Evolutionary conservation across 805 yeast genomes (phyloP), one percentile per base, ranked within the genome.

Genomic region (Saturnispora mendoncae): DNA sequence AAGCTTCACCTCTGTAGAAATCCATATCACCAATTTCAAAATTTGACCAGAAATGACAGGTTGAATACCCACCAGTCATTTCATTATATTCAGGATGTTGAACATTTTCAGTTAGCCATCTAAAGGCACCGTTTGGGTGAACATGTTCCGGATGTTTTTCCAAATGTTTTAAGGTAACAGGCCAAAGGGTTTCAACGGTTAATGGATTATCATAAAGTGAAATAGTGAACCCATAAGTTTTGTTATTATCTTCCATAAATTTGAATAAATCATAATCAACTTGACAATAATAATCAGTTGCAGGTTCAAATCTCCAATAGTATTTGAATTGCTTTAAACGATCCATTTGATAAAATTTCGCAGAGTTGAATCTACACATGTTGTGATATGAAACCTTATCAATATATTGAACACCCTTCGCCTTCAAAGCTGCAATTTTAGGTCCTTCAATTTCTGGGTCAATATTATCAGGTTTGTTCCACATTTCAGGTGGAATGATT

Each of bases 41-140:
- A 58, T 84, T 85, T 10, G 87, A 76, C 94, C 94, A 85, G 62
- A 85, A 85, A 61, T 86, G 95, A 53, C 95, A 85, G 4, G 66
- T 61, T 6, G 78, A 72, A 55, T 72, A 74, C 15, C 71, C 68
- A 40, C 60, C 55, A 4, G 80, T 63, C 13, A 47, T 44, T 41
- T 54, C 39, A 10, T 60, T 56, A 47, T 67, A 65, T 14, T 60
- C 51, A 1, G 80, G 80, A 50, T 69, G 65, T 54, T 74, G 80
- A 47, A 65, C 64, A 46, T 67, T 58, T 45, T 74, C 77, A 8
- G 75, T 58, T 32, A 74, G 58, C 74, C 76, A 75, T 46, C 70
- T 72, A 53, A 71, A 73, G 4, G 80, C 74, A 10, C 78, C 81
- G 51, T 72, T 65, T 17, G 74, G 66, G 48, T 72, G 68, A 45